Base-by-base conservation (phyloP, 768 basidiomycete species). In the Asterophora lycoperdoides region DNA sequence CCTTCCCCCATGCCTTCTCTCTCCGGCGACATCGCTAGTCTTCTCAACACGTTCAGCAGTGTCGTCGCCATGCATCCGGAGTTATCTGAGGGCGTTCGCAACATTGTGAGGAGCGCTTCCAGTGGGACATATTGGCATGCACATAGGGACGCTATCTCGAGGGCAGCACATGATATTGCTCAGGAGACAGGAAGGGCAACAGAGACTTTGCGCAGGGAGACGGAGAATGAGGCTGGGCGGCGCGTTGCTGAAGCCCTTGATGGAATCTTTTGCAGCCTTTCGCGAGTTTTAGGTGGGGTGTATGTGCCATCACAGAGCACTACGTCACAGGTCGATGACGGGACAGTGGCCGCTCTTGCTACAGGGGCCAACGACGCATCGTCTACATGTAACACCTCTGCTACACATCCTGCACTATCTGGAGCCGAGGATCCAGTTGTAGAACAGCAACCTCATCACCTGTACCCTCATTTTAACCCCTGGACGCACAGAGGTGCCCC, bases 61-160 rank as follows among this genome's bases (percentile, higher is more conserved):
- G 72, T 82, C 26, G 61, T 89, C 36, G 68, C 76, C 0, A 63
- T 78, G 5, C 85, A 90, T 56, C 89, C 89, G 4, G 86, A 91
- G 53, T 64, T 91, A 9, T 77, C 83, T 3, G 82, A 86, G 47
- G 76, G 76, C 37, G 61, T 91, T 48, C 81, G 79, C 48, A 82
- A 78, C 59, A 77, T 91, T 29, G 62, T 81, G 38, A 68, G 69
- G 42, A 86, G 89, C 55, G 70, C 83, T 4, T 70, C 74, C 5
- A 78, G 70, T 43, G 88, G 86, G 18, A 70, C 76, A 8, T 90
- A 91, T 60, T 91, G 85, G 86, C 63, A 68, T 30, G 64, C 73
- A 23, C 84, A 88, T 57, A 78, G 83, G 41, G 76, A 78, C 8
- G 68, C 77, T 2, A 64, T 88, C 37, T 75, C 80, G 7, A 76